Evolutionary conservation across 2,329 filamentous ascomycete species (phyloP), one percentile per base, ranked within the genome.

Genomic region (Ophiostoma sp.): DNA sequence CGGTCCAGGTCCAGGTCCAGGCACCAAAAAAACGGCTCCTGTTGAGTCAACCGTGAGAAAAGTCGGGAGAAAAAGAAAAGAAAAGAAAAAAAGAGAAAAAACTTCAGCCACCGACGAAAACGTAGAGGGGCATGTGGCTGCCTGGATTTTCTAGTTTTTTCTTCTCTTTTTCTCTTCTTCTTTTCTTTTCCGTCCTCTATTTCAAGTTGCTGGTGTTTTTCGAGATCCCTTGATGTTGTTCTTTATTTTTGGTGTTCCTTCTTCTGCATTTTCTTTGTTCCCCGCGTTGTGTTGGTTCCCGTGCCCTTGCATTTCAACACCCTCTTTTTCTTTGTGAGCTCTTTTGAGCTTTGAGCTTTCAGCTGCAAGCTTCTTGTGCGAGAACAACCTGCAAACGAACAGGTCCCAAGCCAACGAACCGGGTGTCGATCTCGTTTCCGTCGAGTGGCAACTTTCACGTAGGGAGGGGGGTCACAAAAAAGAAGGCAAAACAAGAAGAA

Each of bases 121-220:
- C 19, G 64, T 61, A 19, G 69, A 45, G 28, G 19, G 36, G 33
- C 69, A 57, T 36, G 68, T 70, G 50, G 52, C 12, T 45, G 69
- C 36, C 52, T 31, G 28, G 39, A 1, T 55, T 69, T 50, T 19
- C 64, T 50, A 31, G 64, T 50, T 68, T 50, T 31, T 50, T 50
- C n/a, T 68, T 25, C n/a, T 55, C 25, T 69, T 12, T 19, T 42
- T 61, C 19, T 61, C 31, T 9, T 63, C 8, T 8, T 31, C 9
- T 8, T 33, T 69, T 33, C 22, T 33, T 39, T n/a, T 39, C 45
- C 28, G n/a, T 22, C 39, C 36, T 36, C n/a, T 50, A 25, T 36
- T 50, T n/a, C n/a, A 8, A 4, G 33, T 36, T 68, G 6, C 36
- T 55, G 3, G 11, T 31, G 25, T 45, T 17, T 17, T 42, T 39